Conservation (phyloP, 352 stramenopile species). For the Phytophthora multivora region DNA sequence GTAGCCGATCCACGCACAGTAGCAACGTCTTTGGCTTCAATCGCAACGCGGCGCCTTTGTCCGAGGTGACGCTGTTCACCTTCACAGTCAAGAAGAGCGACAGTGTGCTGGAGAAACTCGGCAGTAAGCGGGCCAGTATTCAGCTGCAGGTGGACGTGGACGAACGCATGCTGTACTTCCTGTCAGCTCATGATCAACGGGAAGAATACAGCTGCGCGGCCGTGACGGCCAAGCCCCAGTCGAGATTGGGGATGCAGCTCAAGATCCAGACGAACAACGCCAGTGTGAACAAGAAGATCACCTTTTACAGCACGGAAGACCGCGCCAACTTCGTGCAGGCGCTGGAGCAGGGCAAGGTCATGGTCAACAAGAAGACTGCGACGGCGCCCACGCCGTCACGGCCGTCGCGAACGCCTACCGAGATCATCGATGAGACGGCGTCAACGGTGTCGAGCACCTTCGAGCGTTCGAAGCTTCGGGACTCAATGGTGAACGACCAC, state of each 20-base stretch:
- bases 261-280: constrained; percentile 82
- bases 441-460: constrained; percentile 41
- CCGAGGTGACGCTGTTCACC: constrained; percentile 80
- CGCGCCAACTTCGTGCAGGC: constrained; percentile 82
- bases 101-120: constrained; percentile 80
- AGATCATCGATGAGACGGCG: constrained; percentile 37
- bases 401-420: constrained; percentile 24
- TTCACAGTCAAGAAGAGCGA: constrained; percentile 90
- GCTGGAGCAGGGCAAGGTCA: constrained; percentile 84
- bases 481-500: constrained; percentile 71
- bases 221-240: constrained; percentile 80
- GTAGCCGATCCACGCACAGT: constrained; percentile 60
- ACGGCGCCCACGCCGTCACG: constrained; percentile 21
- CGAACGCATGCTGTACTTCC: constrained; percentile 82
- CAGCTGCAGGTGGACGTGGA: constrained; percentile 86
- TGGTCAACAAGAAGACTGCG: constrained; percentile 64
- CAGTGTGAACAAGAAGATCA: constrained; percentile 87
- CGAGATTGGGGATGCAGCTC: constrained; percentile 78
- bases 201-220: constrained; percentile 85
- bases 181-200: constrained; percentile 72
- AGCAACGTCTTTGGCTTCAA: constrained; percentile 82
- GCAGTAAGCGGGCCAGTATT: constrained; percentile 83
- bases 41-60: constrained; percentile 48
- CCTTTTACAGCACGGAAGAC: constrained; percentile 83
- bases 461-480: constrained; percentile 47